These are phyloP conservation scores for Astrephomene gubernaculifera DNA, from an alignment of 139 green algal genomes.

Conservation along the genomic window DNA sequence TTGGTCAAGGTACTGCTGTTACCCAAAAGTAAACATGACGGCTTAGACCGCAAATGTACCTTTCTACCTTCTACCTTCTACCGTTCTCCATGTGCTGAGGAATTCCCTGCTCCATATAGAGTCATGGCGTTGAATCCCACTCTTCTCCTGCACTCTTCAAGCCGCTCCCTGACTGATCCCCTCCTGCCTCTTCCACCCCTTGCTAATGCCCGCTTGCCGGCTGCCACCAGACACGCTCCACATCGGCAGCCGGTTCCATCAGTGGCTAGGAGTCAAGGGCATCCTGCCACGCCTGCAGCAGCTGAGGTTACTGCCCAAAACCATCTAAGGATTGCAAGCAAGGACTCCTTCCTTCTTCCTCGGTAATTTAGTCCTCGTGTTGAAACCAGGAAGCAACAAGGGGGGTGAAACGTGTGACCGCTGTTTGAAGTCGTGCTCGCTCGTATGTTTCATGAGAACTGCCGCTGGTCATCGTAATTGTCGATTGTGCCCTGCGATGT, in stretches of 20 bases:
- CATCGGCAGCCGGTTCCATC: neutral
- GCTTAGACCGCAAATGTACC: neutral
- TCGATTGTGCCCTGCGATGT: no score
- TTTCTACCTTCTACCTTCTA: neutral
- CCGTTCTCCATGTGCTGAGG: neutral
- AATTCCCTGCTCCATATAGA: neutral
- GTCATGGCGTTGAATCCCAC: neutral
- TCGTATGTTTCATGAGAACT: no score
- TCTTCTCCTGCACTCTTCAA: neutral
- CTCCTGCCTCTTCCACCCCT: neutral
- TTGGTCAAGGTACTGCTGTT: no score
- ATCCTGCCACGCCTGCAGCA: constrained; percentile 17
- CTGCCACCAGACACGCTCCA: neutral
- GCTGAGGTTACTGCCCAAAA: constrained; percentile 2
- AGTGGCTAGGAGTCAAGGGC: neutral
- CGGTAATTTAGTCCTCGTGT: no score
- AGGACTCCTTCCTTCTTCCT: no score
- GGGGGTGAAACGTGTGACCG: no score
- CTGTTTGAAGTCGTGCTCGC: no score
- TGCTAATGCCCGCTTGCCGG: no score
- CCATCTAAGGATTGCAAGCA: no score
- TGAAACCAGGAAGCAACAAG: no score
- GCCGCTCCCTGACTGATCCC: neutral
- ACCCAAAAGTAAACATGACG: no score
- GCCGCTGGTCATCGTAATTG: no score